Evolutionary conservation across 345 rosid genomes (phyloP).

Genomic region (Luvunga scandens): DNA sequence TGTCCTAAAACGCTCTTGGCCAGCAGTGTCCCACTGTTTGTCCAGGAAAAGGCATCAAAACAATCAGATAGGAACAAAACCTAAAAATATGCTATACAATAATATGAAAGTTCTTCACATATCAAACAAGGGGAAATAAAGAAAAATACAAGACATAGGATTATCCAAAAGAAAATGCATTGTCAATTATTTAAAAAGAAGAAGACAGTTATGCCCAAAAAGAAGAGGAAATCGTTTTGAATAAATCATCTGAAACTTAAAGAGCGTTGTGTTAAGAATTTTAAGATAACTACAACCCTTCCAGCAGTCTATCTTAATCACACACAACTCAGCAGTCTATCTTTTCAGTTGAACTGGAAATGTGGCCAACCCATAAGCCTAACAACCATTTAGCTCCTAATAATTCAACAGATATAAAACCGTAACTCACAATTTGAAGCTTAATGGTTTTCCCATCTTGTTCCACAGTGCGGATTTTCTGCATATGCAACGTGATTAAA

Average conservation of each 20-base stretch:
- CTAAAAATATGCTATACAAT: not conserved
- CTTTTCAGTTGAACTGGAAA: not conserved
- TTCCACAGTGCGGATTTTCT: slow-evolving; percentile 64
- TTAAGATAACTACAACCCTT: not conserved
- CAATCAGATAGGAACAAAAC: not conserved
- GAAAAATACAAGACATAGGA: not conserved
- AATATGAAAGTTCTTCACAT: not conserved
- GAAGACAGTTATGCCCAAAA: not conserved
- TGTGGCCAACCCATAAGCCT: not conserved
- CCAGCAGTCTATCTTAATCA: not conserved
- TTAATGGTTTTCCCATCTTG: slow-evolving; percentile 57
- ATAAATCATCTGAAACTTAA: not conserved
- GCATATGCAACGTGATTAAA: not conserved
- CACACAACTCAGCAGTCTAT: not conserved
- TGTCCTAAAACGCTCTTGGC: slow-evolving; percentile 80
- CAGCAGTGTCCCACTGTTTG: slow-evolving; percentile 80
- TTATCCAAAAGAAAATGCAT: not conserved
- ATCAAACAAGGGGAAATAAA: not conserved
- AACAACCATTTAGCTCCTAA: not conserved
- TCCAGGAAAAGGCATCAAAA: slow-evolving; percentile 11
- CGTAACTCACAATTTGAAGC: slow-evolving; percentile 38
- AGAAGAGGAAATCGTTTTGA: not conserved
- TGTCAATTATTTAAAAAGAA: not conserved
- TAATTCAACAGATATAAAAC: slow-evolving; percentile 3
- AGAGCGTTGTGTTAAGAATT: not conserved